Conservation (phyloP, 805 yeast species). For the Jamesozyma spencerorum region DNA sequence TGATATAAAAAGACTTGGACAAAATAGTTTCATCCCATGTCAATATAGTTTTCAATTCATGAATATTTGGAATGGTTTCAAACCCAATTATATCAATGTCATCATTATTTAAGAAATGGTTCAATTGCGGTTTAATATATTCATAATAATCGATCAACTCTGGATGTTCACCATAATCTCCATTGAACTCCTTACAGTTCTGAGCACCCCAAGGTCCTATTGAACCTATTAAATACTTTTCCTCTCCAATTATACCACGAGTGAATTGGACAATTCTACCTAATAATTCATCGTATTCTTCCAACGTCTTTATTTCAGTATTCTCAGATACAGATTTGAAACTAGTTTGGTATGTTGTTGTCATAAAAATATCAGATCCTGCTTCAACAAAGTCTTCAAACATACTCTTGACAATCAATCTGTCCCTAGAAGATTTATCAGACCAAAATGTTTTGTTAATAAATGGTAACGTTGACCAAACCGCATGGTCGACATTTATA, state of each 20-base stretch:
- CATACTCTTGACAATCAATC: slow-evolving; percentile 37
- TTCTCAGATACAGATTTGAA: slow-evolving; percentile 32
- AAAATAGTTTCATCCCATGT: slow-evolving; percentile 30
- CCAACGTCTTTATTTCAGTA: slow-evolving; percentile 12
- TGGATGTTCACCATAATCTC: slow-evolving; percentile 41
- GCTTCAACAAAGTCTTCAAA: slow-evolving; percentile 42
- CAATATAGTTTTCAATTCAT: slow-evolving; percentile 46
- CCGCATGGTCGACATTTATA: slow-evolving; percentile 35
- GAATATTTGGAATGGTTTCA: slow-evolving; percentile 62
- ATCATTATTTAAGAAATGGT: slow-evolving; percentile 40
- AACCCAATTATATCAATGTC: slow-evolving; percentile 50
- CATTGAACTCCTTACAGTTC: slow-evolving; percentile 62
- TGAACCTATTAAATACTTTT: slow-evolving; percentile 37
- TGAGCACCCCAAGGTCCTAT: slow-evolving; percentile 74
- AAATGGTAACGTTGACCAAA: slow-evolving; percentile 57
- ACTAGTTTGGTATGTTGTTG: slow-evolving; percentile 56
- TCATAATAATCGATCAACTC: slow-evolving; percentile 25
- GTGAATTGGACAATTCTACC: slow-evolving; percentile 16
- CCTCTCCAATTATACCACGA: slow-evolving; percentile 17
- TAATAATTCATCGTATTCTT: slow-evolving; percentile 17
- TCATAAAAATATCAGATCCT: slow-evolving; percentile 47
- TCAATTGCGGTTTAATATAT: slow-evolving; percentile 31
- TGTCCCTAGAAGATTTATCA: slow-evolving; percentile 21
- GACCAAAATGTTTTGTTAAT: slow-evolving; percentile 24
- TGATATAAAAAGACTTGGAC: slow-evolving; percentile 37